Evolutionary conservation across 1,284 basidiomycete species (phyloP), one percentile per base, ranked within the genome.

Genomic region (Blastosporella zonata): DNA sequence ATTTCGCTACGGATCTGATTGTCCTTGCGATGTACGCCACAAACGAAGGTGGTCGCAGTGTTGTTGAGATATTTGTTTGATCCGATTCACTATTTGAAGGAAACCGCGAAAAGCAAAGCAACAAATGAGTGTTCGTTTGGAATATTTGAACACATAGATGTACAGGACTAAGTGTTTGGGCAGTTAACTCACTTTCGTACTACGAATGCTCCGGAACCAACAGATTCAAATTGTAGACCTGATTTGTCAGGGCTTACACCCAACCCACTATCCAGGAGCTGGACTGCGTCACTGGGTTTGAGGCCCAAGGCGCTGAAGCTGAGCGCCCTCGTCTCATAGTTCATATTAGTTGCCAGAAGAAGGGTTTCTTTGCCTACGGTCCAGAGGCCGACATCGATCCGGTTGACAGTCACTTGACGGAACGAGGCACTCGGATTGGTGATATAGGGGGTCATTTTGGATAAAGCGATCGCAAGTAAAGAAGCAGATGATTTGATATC

Each of bases 401-500:
- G 59, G 45, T 60, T 61, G 21, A 65, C 27, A 0, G 68, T 72
- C 18, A 67, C 52, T 40, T 70, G 71, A 3, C 55, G 60, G 59
- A 72, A 69, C 2, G 59, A 59, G 2, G 68, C 67, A 2, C 50
- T 40, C 1, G 73, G 67, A 46, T 61, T 70, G 49, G 71, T 56
- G 47, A 77, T 70, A 59, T 69, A 74, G 0, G 67, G 60, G 1
- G 59, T 66, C 61, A 75, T 70, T 25, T 61, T 60, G 2, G 66
- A 64, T 15, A 67, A 38, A 1, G 67, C 52, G 6, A 53, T 60
- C 1, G 83, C 82, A 22, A 89, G 72, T 2, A 60, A 52, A 0
- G 82, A 82, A 0, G 81, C 74, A 4, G 76, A 72, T 1, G 69
- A 58, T 59, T 81, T 81, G 67, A 89, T 84, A 48, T 81, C 78